Conservation (phyloP, 2,329 filamentous ascomycete species). For the Aspergillus sp. region DNA sequence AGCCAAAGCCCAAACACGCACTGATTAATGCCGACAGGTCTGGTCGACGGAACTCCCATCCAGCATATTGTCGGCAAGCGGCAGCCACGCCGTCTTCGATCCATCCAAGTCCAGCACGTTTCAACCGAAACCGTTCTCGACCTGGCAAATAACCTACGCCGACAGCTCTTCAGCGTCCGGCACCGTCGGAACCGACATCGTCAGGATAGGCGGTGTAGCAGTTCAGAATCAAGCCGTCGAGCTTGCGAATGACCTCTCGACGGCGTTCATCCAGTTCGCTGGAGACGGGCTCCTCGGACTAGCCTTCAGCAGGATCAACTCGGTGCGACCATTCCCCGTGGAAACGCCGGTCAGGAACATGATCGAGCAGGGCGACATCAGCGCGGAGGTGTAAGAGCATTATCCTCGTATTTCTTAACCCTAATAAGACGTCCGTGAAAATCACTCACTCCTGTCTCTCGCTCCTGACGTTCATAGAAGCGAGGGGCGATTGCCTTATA, state of each 20-base stretch:
- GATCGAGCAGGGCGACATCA: slow-evolving; percentile 51
- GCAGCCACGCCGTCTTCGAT: slow-evolving; percentile 49
- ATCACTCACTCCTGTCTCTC: no score
- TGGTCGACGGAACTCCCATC: slow-evolving; percentile 45
- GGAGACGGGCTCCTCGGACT: slow-evolving; percentile 60
- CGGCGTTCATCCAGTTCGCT: slow-evolving; percentile 46
- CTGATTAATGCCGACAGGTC: slow-evolving; percentile 39
- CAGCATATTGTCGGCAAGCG: slow-evolving; percentile 21
- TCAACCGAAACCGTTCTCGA: slow-evolving; percentile 39
- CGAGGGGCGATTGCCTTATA: no score
- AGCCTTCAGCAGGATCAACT: slow-evolving; percentile 57
- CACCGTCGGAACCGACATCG: slow-evolving; percentile 52
- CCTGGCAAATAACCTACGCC: slow-evolving; percentile 60
- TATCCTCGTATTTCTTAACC: no score
- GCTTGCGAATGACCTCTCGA: slow-evolving; percentile 51
- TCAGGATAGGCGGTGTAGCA: slow-evolving; percentile 53
- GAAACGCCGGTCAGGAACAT: slow-evolving; percentile 60
- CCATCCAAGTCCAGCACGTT: slow-evolving; percentile 53
- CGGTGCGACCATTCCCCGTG: slow-evolving; percentile 46
- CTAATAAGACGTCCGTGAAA: no score
- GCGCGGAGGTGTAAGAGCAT: no score
- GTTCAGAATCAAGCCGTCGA: slow-evolving; percentile 57
- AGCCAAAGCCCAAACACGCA: no score
- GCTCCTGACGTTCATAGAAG: no score
- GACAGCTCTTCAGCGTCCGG: slow-evolving; percentile 60